Conservation (phyloP, 208 protist genomes). For the Crithidia expoeki region DNA sequence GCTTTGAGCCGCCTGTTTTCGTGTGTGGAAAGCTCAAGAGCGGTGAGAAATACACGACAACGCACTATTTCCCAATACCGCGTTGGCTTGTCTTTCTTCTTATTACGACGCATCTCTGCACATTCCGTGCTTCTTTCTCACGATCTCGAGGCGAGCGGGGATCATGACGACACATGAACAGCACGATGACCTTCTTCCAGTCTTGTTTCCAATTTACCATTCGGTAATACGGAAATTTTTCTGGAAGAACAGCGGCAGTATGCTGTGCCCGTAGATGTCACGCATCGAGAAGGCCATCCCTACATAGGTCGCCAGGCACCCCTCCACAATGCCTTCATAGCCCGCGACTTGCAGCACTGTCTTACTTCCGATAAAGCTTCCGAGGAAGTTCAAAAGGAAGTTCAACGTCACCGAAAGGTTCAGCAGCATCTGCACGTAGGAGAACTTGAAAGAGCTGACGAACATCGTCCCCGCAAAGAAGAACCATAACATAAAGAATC, state of each 20-base stretch:
- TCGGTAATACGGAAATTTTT: constrained; percentile 37
- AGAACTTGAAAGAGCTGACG: constrained; percentile 29
- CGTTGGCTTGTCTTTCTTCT: too few species aligned
- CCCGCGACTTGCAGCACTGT: constrained; percentile 46
- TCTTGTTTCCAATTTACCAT: too few species aligned
- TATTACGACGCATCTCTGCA: too few species aligned
- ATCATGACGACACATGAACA: too few species aligned
- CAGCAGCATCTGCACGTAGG: constrained; percentile 31
- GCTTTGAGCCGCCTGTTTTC: too few species aligned
- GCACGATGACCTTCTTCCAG: too few species aligned
- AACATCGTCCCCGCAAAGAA: constrained; percentile 36
- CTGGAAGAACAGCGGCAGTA: constrained; percentile 48
- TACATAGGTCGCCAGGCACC: constrained; percentile 46
- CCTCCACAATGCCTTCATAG: constrained; percentile 54
- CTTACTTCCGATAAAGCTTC: constrained; percentile 27
- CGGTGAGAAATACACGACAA: too few species aligned
- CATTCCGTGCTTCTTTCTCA: too few species aligned
- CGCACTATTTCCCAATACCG: too few species aligned
- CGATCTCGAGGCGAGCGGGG: too few species aligned
- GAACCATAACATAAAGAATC: constrained; percentile 36
- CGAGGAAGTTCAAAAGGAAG: constrained; percentile 53
- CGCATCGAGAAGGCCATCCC: constrained; percentile 54
- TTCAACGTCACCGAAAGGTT: constrained; percentile 30
- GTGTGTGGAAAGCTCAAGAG: too few species aligned
- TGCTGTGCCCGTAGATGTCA: constrained; percentile 37